Evolutionary conservation across 2,329 filamentous ascomycete genomes (phyloP), one percentile per base, ranked within the genome.

Genomic region (Botryotinia convoluta): DNA sequence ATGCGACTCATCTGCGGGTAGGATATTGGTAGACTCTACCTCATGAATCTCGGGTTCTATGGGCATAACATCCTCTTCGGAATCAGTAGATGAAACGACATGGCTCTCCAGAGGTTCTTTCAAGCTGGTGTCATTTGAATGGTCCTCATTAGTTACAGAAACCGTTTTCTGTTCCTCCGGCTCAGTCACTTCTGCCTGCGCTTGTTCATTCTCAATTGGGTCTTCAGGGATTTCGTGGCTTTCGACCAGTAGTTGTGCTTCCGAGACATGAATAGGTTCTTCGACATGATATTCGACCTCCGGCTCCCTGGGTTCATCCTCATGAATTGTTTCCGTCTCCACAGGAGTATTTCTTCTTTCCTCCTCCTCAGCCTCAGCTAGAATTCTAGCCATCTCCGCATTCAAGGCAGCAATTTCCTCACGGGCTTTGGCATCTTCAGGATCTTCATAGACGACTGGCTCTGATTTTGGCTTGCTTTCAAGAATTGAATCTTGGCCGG

Each of bases 381-480:
- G 5, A n/a, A 72, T 65, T 4, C 1, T 71, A 16, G 44, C 29
- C 45, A 71, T 65, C 26, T 71, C 35, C 10, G 48, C 69, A 9
- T 71, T 71, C 18, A 64, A 8, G 3, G 37, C 45, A 44, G 45
- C 32, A 18, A 71, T 71, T 26, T 71, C 69, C 10, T 65, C 59
- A 18, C 60, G 60, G 3, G 60, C 60, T 44, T 44, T 59, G 4
- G 44, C 8, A 37, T 71, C 61, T 72, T 72, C 70, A 18, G 37
- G 7, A 4, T 59, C 70, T 67, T 72, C 37, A 10, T 14, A 22
- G 18, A 71, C 32, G 4, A 12, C 4, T 16, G 10, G 1, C 37
- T 57, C 18, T 10, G n/a, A n/a, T 1, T 0, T n/a, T 16, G 35
- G 10, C 3, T 69, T 18, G 0, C 4, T 57, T 20, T 8, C 48